Evolutionary conservation across 306 rosid genomes (phyloP).

Genomic region (Citrullus colocynthis): DNA sequence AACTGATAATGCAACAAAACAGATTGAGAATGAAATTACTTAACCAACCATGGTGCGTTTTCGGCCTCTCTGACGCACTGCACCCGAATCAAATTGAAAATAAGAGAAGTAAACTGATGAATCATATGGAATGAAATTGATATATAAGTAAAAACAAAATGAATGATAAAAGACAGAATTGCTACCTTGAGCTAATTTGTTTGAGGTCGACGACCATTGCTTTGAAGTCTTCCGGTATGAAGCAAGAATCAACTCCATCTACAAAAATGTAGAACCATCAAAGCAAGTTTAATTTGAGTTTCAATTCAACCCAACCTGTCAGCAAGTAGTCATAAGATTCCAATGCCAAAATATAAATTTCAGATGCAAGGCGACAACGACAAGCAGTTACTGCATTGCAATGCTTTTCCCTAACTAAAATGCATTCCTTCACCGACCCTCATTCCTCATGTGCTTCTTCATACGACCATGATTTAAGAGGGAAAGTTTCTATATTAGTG

Average conservation of each 20-base stretch:
- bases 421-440: no score
- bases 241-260: slow-evolving; percentile 39
- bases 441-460: no score
- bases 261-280: slow-evolving; percentile 3
- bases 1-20: background rate
- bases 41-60: slow-evolving; percentile 92
- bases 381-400: background rate
- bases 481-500: no score
- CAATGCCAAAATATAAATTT: background rate
- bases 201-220: slow-evolving; percentile 45
- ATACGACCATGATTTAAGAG: no score
- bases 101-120: background rate
- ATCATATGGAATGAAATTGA: background rate
- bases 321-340: background rate
- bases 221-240: slow-evolving; percentile 77
- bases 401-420: background rate
- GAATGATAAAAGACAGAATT: background rate
- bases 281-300: background rate
- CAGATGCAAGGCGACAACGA: background rate
- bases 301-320: background rate
- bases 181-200: slow-evolving; percentile 35
- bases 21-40: background rate
- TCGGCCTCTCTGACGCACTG: slow-evolving; percentile 85
- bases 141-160: background rate
- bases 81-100: background rate